Evolutionary conservation across 768 basidiomycete species (phyloP).

Genomic region (Russula sp.): DNA sequence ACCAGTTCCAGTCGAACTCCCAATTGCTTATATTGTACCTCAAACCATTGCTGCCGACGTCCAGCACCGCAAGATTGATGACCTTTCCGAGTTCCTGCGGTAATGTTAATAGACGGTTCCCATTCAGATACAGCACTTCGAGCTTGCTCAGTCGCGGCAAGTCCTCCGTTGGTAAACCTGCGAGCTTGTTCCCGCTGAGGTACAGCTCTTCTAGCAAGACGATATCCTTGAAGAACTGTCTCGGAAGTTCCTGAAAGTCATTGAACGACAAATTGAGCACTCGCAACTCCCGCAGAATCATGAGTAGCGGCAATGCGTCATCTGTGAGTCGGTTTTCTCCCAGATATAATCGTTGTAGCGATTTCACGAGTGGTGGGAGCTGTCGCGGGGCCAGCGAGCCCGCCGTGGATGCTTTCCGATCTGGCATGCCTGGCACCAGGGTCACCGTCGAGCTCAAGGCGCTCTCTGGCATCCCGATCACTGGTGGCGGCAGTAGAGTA

Average conservation of each 20-base stretch:
- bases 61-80: slow-evolving; percentile 67
- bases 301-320: slow-evolving; percentile 67
- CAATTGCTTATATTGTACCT: slow-evolving; percentile 98
- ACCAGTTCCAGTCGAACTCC: slow-evolving; percentile 99
- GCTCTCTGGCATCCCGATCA: not conserved
- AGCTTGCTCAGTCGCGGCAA: slow-evolving; percentile 62
- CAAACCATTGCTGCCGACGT: slow-evolving; percentile 88
- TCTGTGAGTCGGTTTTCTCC: slow-evolving; percentile 86
- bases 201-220: slow-evolving; percentile 77
- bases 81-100: slow-evolving; percentile 88
- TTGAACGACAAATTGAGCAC: slow-evolving; percentile 94
- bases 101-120: slow-evolving; percentile 86
- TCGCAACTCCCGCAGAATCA: slow-evolving; percentile 65
- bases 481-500: slow-evolving; percentile 10
- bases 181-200: slow-evolving; percentile 91
- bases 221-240: slow-evolving; percentile 65
- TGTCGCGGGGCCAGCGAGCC: slow-evolving; percentile 25
- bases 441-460: slow-evolving; percentile 13
- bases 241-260: slow-evolving; percentile 82
- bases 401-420: slow-evolving; percentile 40
- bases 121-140: slow-evolving; percentile 79
- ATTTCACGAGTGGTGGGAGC: slow-evolving; percentile 55
- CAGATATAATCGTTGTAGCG: slow-evolving; percentile 73
- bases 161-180: slow-evolving; percentile 85
- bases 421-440: slow-evolving; percentile 22